These are phyloP conservation scores for Fusarium austroafricanum DNA, from an alignment of 2,329 filamentous ascomycete genomes.

Conservation along the genomic window DNA sequence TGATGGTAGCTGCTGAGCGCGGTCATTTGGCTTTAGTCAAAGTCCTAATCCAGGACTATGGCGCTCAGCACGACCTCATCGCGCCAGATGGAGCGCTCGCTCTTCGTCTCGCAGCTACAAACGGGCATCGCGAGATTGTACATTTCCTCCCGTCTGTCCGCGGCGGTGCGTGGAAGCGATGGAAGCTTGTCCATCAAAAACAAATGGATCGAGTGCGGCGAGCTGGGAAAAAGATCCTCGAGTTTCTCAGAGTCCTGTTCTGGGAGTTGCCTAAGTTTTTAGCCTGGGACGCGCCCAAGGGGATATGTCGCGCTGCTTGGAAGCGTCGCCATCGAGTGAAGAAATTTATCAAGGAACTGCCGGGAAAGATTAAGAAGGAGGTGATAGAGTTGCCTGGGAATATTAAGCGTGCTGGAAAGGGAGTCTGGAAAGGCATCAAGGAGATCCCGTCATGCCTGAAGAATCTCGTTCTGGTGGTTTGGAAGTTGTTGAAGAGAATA, in stretches of 20 bases:
- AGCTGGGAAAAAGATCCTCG: conserved; percentile 39
- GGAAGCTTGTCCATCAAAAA: conserved; percentile 49
- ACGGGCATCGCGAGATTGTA: conserved; percentile 58
- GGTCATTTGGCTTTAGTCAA: conserved; percentile 57
- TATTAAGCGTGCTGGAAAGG: conserved; percentile 17
- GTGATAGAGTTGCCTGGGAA: conserved; percentile 31
- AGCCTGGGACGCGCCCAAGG: conserved; percentile 45
- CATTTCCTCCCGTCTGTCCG: conserved; percentile 55
- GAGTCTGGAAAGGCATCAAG: conserved; percentile 38
- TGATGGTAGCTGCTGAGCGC: conserved; percentile 57
- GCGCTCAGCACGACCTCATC: conserved; percentile 57
- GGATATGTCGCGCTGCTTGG: conserved; percentile 33
- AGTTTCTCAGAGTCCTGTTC: conserved; percentile 44
- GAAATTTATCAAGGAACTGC: conserved; percentile 44
- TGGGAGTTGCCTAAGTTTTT: conserved; percentile 49
- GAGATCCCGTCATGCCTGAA: conserved; percentile 26
- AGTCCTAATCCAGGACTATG: conserved; percentile 54
- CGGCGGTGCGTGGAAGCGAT: conserved; percentile 53
- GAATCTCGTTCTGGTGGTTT: conserved; percentile 19
- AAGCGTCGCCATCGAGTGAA: conserved; percentile 45
- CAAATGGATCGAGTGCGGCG: conserved; percentile 45
- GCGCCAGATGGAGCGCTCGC: conserved; percentile 60
- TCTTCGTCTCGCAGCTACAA: conserved; percentile 57
- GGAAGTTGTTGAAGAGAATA: conserved; percentile 35
- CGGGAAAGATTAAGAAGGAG: conserved; percentile 40